phyloP scores from a whole-genome alignment of 148 eudicot species.

The Hydrangea macrophylla region DNA sequence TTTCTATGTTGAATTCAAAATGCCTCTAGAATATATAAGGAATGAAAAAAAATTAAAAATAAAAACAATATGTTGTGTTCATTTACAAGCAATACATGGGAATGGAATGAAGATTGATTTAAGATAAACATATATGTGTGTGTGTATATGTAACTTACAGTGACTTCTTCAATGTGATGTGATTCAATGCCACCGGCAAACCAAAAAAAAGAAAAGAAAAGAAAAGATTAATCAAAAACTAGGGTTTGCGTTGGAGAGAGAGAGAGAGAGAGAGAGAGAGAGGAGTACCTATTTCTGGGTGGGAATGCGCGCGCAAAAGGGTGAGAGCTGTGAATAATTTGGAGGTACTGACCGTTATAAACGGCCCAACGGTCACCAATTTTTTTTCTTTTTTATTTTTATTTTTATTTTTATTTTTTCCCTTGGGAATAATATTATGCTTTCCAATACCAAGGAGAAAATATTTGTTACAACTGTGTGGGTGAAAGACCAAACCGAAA shows the following conservation, averaged over 20 bases:
- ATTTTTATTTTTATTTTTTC: no score
- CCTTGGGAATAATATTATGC: no score
- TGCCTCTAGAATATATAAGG: not conserved
- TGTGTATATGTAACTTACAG: no score
- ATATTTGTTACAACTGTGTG: no score
- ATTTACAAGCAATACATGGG: not conserved
- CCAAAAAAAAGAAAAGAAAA: not conserved
- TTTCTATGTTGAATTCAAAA: not conserved
- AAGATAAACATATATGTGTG: not conserved
- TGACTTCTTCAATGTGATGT: constrained; percentile 6
- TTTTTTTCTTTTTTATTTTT: no score
- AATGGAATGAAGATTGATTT: not conserved
- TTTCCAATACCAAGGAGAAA: no score
- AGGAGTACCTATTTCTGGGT: constrained; percentile 5
- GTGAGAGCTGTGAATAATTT: not conserved
- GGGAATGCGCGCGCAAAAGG: constrained; percentile 7
- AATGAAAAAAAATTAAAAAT: not conserved
- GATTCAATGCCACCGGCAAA: not conserved
- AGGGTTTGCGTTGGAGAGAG: constrained; percentile 11
- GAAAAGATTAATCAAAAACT: not conserved
- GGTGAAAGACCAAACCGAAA: no score
- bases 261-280: constrained; percentile 1
- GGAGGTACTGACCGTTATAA: not conserved
- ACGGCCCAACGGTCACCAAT: not conserved
- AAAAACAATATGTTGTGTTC: no score